phyloP scores from a whole-genome alignment of 1,139 yeast genomes.

The Kodamaea plutei region DNA sequence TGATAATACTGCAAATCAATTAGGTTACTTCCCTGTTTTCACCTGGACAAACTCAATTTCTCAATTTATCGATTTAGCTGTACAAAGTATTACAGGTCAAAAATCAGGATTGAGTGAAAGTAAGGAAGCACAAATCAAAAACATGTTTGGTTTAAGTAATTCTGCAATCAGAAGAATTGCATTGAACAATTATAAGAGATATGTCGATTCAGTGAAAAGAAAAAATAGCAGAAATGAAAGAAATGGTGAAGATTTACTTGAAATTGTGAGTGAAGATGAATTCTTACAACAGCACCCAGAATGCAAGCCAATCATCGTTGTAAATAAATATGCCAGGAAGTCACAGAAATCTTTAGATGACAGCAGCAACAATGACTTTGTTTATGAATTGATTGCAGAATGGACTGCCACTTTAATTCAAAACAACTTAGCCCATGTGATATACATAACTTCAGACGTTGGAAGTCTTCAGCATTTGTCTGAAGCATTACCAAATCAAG shows the following conservation, averaged over 20 bases:
- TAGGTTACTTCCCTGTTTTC: conserved; percentile 91
- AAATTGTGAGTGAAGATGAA: conserved; percentile 64
- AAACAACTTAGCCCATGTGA: conserved; percentile 82
- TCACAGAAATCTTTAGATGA: conserved; percentile 37
- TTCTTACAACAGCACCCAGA: conserved; percentile 84
- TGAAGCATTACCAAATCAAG: conserved; percentile 78
- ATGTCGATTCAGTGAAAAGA: conserved; percentile 17
- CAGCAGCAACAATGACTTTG: conserved; percentile 45
- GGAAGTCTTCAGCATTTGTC: conserved; percentile 68
- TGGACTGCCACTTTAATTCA: conserved; percentile 83
- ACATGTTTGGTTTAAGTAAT: conserved; percentile 71
- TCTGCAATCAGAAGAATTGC: conserved; percentile 75
- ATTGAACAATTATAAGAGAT: conserved; percentile 32
- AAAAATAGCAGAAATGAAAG: conserved; percentile 17
- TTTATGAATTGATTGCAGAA: conserved; percentile 75
- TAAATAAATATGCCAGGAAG: conserved; percentile 63
- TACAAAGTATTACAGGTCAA: conserved; percentile 91
- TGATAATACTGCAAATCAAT: conserved; percentile 62
- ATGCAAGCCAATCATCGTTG: conserved; percentile 79
- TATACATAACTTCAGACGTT: conserved; percentile 80
- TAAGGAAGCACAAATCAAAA: conserved; percentile 76
- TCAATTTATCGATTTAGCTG: conserved; percentile 75
- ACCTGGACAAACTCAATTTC: conserved; percentile 87
- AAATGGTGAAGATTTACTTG: conserved; percentile 15
- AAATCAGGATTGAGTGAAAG: conserved; percentile 88